Evolutionary conservation across 2,329 filamentous ascomycete genomes (phyloP).

Genomic region (Nectriaceae sp.): DNA sequence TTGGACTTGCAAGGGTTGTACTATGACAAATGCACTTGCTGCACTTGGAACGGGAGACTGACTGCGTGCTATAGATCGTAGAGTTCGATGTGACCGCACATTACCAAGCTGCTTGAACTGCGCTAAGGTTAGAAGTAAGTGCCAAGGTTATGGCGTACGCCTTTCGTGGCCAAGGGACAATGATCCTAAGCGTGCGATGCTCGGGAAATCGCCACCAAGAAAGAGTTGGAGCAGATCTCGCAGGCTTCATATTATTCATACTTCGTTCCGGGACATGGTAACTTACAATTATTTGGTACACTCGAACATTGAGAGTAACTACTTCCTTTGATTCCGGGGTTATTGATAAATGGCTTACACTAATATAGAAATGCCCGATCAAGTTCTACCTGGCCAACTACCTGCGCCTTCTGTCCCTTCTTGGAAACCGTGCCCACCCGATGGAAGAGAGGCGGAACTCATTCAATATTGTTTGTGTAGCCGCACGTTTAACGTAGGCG

Average conservation of each 20-base stretch:
- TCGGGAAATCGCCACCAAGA: not conserved
- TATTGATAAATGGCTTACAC: no score
- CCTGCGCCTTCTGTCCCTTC: not conserved
- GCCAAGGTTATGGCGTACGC: conserved; percentile 17
- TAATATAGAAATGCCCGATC: no score
- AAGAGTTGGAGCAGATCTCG: not conserved
- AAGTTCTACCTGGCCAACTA: not conserved
- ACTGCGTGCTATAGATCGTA: not conserved
- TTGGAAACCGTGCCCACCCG: not conserved
- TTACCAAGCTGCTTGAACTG: conserved; percentile 16
- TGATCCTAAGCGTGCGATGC: conserved; percentile 16
- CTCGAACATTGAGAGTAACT: no score
- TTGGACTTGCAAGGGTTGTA: no score
- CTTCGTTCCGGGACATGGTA: conserved; percentile 13
- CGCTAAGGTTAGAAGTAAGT: conserved; percentile 1
- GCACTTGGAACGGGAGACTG: no score
- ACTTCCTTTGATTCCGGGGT: no score
- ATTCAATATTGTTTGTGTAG: conserved; percentile 20
- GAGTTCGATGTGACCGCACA: conserved; percentile 19
- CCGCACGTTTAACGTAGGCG: no score
- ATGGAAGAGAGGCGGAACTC: not conserved
- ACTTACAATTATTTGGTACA: not conserved
- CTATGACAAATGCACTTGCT: no score
- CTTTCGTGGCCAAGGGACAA: conserved; percentile 19
- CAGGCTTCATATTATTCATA: conserved; percentile 16